Conservation (phyloP, 441 rosid genomes). For the Arabidopsis hybrid region DNA sequence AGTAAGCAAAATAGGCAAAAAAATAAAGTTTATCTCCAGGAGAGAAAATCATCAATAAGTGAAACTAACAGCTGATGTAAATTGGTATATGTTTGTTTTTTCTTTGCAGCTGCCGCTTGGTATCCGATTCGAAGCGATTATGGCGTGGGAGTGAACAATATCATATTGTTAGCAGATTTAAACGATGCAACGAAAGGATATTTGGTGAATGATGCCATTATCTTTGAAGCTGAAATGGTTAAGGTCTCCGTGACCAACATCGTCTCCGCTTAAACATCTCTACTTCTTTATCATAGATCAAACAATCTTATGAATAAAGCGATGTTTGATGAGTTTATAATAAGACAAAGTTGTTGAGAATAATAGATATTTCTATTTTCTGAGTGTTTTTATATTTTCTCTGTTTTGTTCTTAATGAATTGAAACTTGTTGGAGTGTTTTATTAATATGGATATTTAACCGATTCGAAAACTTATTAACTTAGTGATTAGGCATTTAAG, state of each 20-base stretch:
- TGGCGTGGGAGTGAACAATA: constrained; percentile 45
- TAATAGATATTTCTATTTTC: neutral
- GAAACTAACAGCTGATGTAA: neutral
- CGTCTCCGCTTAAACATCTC: constrained; percentile 21
- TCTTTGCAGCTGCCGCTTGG: constrained; percentile 43
- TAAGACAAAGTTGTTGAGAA: neutral
- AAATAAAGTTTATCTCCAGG: neutral
- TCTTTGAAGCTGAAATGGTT: constrained; percentile 47
- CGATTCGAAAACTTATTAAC: too few species aligned
- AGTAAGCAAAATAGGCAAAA: constrained; percentile 33
- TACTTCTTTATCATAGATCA: neutral
- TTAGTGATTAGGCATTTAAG: too few species aligned
- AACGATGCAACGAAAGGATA: constrained; percentile 32
- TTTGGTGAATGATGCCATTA: constrained; percentile 42
- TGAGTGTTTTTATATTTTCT: neutral
- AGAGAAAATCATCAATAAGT: neutral
- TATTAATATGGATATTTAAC: too few species aligned
- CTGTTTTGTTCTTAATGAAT: constrained; percentile 27
- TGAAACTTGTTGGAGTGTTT: neutral
- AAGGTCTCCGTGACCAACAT: constrained; percentile 46
- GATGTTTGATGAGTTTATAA: constrained; percentile 9
- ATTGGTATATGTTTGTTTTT: neutral
- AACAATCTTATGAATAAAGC: constrained; percentile 4
- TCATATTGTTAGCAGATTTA: constrained; percentile 25
- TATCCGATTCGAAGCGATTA: constrained; percentile 30